phyloP scores from a whole-genome alignment of 805 yeast species.

The Yamadazyma endophytica region DNA sequence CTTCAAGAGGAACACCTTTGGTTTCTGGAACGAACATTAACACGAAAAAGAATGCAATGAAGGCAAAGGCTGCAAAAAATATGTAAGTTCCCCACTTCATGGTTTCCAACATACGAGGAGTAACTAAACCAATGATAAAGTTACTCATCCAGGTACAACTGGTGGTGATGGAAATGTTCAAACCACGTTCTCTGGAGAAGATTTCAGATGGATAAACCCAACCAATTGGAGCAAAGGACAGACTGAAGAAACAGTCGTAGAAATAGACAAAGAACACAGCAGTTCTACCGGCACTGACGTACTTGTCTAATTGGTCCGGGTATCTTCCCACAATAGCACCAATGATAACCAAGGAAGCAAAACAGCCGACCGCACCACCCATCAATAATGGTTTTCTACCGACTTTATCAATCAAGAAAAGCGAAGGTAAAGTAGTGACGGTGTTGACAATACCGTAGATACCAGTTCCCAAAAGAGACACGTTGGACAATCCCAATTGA shows the following conservation, averaged over 20 bases:
- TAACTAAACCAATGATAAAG: slow-evolving; percentile 36
- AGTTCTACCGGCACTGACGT: slow-evolving; percentile 22
- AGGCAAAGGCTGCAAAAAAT: slow-evolving; percentile 18
- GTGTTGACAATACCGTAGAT: slow-evolving; percentile 30
- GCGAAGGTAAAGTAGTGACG: slow-evolving; percentile 29
- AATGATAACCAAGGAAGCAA: slow-evolving; percentile 25
- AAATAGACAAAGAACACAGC: slow-evolving; percentile 32
- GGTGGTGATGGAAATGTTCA: slow-evolving; percentile 33
- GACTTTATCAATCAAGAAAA: slow-evolving; percentile 29
- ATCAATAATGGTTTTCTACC: slow-evolving; percentile 34
- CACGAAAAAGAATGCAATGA: slow-evolving; percentile 34
- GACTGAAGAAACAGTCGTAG: slow-evolving; percentile 27
- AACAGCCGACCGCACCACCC: slow-evolving; percentile 28
- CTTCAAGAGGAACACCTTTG: slow-evolving; percentile 71
- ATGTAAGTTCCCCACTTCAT: slow-evolving; percentile 25
- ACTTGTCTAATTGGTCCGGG: slow-evolving; percentile 9
- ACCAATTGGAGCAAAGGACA: slow-evolving; percentile 33
- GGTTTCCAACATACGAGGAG: slow-evolving; percentile 24
- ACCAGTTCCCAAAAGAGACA: slow-evolving; percentile 25
- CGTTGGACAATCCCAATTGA: slow-evolving; percentile 22
- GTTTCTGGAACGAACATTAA: slow-evolving; percentile 58
- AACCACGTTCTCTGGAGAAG: slow-evolving; percentile 37
- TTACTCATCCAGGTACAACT: slow-evolving; percentile 36
- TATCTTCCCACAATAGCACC: slow-evolving; percentile 16
- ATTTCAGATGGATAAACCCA: slow-evolving; percentile 38